Evolutionary conservation across 495 filamentous ascomycete genomes (phyloP).

Genomic region (Penicillium odoratum): DNA sequence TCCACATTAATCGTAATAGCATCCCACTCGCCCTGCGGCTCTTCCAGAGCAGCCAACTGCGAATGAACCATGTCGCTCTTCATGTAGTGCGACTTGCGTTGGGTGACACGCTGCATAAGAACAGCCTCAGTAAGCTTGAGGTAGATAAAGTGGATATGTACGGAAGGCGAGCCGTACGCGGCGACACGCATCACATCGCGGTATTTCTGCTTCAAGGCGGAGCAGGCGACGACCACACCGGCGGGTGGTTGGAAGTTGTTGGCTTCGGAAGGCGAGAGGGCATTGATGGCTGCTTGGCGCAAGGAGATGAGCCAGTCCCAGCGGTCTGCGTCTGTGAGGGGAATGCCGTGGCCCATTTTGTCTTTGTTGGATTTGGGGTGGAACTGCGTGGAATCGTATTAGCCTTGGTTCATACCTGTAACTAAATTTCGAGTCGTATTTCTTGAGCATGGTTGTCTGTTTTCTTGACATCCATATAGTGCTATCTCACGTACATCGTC

Average conservation of each 20-base stretch:
- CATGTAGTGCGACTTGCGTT: slow-evolving; percentile 89
- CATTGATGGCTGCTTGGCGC: slow-evolving; percentile 73
- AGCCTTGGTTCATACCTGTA: slow-evolving; percentile 13
- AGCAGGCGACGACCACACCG: slow-evolving; percentile 94
- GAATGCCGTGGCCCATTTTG: slow-evolving; percentile 87
- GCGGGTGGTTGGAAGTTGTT: slow-evolving; percentile 50
- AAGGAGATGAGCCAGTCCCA: slow-evolving; percentile 97
- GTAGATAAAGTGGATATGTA: slow-evolving; percentile 91
- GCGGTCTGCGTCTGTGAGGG: slow-evolving; percentile 91
- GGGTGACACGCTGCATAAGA: slow-evolving; percentile 70
- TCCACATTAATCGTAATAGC: slow-evolving; percentile 81
- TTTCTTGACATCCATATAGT: neutral
- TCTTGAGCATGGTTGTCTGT: neutral
- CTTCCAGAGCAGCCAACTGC: slow-evolving; percentile 83
- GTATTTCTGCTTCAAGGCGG: slow-evolving; percentile 94
- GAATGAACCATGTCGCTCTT: slow-evolving; percentile 95
- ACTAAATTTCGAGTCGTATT: slow-evolving; percentile 9
- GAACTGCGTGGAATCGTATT: slow-evolving; percentile 56
- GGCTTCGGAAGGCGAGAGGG: slow-evolving; percentile 53
- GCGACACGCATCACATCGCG: slow-evolving; percentile 94
- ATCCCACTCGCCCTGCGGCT: slow-evolving; percentile 79
- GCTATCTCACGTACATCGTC: slow-evolving; percentile 72
- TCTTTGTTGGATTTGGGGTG: slow-evolving; percentile 83
- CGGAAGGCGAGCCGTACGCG: slow-evolving; percentile 69
- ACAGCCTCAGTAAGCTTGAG: slow-evolving; percentile 73